A percentile compares a stretch with the other conserved stretches of the same genome.
Conservation (phyloP, 2,329 filamentous ascomycete species). For the Fusarium sp. region DNA sequence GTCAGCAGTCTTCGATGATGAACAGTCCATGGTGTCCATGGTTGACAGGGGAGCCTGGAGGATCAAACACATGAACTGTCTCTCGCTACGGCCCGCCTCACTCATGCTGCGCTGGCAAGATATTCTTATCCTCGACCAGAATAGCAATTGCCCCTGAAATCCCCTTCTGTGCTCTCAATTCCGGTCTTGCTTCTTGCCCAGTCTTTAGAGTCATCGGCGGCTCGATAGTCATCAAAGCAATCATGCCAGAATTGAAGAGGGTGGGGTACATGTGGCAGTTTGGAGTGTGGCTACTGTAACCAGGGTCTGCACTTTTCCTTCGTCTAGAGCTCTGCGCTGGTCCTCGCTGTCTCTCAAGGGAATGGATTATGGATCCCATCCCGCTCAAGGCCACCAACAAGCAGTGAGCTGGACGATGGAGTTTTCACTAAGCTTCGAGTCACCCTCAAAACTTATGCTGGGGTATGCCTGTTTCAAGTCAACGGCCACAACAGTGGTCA, state of each 20-base stretch:
- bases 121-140: slow-evolving; percentile 11
- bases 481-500: slow-evolving; percentile 26
- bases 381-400: slow-evolving; percentile 36
- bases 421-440: slow-evolving; percentile 34
- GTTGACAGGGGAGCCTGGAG: slow-evolving; percentile 38
- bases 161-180: slow-evolving; percentile 3
- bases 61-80: slow-evolving; percentile 19
- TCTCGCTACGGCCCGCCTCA: slow-evolving; percentile 40
- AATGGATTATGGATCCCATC: slow-evolving; percentile 35
- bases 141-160: slow-evolving; percentile 8
- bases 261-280: slow-evolving; percentile 32
- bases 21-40: slow-evolving; percentile 28
- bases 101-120: slow-evolving; percentile 25
- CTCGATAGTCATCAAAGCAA: slow-evolving; percentile 18
- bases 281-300: slow-evolving; percentile 19
- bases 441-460: slow-evolving; percentile 21
- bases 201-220: neutral
- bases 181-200: slow-evolving; percentile 10
- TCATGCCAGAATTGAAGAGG: slow-evolving; percentile 32
- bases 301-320: slow-evolving; percentile 26
- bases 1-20: slow-evolving; percentile 24
- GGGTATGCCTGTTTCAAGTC: slow-evolving; percentile 43
- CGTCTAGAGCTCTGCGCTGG: slow-evolving; percentile 22
- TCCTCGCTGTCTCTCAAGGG: slow-evolving; percentile 30
- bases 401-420: slow-evolving; percentile 40